Evolutionary conservation across 345 rosid species (phyloP), one percentile per base, ranked within the genome.

Genomic region (Aegle marmelos): DNA sequence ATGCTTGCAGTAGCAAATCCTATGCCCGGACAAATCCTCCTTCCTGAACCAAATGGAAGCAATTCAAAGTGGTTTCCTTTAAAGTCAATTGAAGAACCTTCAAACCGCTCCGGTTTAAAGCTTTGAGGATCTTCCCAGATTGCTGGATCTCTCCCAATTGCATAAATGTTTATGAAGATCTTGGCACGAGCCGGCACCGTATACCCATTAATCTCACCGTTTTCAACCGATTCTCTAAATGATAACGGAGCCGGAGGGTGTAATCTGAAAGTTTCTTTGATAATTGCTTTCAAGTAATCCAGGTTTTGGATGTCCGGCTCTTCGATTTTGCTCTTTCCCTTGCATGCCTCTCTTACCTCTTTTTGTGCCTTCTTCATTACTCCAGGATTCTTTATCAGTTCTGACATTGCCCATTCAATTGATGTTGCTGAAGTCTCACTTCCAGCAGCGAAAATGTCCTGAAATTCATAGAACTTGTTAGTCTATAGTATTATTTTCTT

Each of bases 111-210:
- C 19, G 79, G 58, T 4, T 60, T 58, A 5, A 59, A 71, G 61
- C 45, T n/a, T 27, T 75, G 61, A 61, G 83, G 72, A 31, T 70
- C 69, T 6, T 17, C 28, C 81, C 79, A 83, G 22, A 25, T 54
- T 22, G 58, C 71, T 5, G 86, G 79, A 72, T 83, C 83, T 27
- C 86, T 80, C n/a, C 66, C 77, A 2, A 83, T 73, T 11, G 81
- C 81, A 79, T 82, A 83, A 17, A 48, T 53, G 66, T 83, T 79
- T 9, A 76, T 53, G 28, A 79, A 9, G 65, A 83, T 28, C 62
- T 72, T 72, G 27, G 83, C 74, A 48, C 76, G 63, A 0, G 60
- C 66, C 0, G 75, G 75, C 48, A 81, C 72, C n/a, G 74, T 76
- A 36, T 75, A 81, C 22, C 87, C 82, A 25, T 57, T 57, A 24